Conservation (phyloP, 768 basidiomycete genomes). For the Pisolithus tinctorius region DNA sequence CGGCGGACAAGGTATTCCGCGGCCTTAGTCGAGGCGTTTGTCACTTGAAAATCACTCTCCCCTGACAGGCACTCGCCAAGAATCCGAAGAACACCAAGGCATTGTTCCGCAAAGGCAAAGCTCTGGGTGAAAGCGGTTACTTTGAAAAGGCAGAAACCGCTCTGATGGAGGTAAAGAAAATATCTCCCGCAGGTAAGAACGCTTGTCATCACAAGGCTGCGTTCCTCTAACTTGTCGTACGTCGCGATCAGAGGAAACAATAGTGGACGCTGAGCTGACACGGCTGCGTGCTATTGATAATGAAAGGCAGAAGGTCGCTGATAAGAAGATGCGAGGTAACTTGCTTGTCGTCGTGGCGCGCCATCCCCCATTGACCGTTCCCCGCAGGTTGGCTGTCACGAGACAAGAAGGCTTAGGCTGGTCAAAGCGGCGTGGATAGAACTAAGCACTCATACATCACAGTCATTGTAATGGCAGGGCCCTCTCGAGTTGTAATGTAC, state of each 20-base stretch:
- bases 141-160: constrained; percentile 66
- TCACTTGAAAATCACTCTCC: neutral
- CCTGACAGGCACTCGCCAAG: constrained; percentile 47
- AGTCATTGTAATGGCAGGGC: neutral
- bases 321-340: constrained; percentile 69
- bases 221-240: neutral
- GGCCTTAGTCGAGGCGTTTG: neutral
- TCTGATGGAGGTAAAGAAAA: constrained; percentile 56
- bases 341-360: neutral
- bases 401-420: constrained; percentile 20
- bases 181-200: constrained; percentile 52
- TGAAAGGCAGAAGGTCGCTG: constrained; percentile 57
- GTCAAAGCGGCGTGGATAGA: neutral
- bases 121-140: constrained; percentile 67
- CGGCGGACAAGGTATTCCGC: constrained; percentile 65
- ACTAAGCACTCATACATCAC: constrained; percentile 13
- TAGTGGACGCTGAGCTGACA: constrained; percentile 58
- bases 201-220: neutral
- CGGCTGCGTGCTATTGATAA: constrained; percentile 58
- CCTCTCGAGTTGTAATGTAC: no score
- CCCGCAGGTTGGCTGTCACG: constrained; percentile 26
- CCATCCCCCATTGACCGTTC: neutral
- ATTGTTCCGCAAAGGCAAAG: constrained; percentile 76
- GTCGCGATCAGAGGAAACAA: constrained; percentile 39
- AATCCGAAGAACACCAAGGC: constrained; percentile 76